These are phyloP conservation scores for Tricholoma bakamatsutake DNA, from an alignment of 768 basidiomycete genomes.

Conservation along the genomic window DNA sequence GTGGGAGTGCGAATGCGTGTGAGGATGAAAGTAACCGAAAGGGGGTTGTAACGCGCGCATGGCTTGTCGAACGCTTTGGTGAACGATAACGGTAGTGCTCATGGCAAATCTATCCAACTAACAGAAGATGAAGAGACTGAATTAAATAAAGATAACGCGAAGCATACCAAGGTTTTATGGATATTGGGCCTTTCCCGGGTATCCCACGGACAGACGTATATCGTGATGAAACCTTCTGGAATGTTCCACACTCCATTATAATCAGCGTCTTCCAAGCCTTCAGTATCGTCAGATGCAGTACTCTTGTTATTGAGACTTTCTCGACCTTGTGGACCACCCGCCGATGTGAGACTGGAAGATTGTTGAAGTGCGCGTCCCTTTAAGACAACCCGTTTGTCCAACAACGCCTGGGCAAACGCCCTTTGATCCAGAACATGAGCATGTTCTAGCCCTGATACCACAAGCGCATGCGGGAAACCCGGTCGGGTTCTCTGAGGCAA, in stretches of 20 bases:
- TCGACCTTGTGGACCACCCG: not conserved
- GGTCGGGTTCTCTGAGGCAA: slow-evolving; percentile 10
- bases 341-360: slow-evolving; percentile 7
- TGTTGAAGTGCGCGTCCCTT: slow-evolving; percentile 20
- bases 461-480: slow-evolving; percentile 52
- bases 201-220: slow-evolving; percentile 68
- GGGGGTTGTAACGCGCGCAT: slow-evolving; percentile 26
- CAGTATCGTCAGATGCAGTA: slow-evolving; percentile 4
- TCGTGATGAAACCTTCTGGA: slow-evolving; percentile 63
- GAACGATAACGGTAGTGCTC: slow-evolving; percentile 56
- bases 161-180: slow-evolving; percentile 57
- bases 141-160: slow-evolving; percentile 6
- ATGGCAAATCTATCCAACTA: slow-evolving; percentile 79
- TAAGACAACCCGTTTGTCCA: slow-evolving; percentile 45
- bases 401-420: slow-evolving; percentile 46
- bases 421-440: slow-evolving; percentile 50
- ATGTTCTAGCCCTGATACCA: slow-evolving; percentile 68
- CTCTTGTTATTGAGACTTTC: not conserved
- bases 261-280: slow-evolving; percentile 22
- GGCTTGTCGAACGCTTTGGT: slow-evolving; percentile 34
- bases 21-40: slow-evolving; percentile 12
- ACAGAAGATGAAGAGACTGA: slow-evolving; percentile 3
- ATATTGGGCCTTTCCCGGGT: slow-evolving; percentile 60
- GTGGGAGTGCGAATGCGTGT: slow-evolving; percentile 20
- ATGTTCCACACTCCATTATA: slow-evolving; percentile 44